Conservation (phyloP, 1,284 basidiomycete species). For the Acaromyces ingoldii region DNA sequence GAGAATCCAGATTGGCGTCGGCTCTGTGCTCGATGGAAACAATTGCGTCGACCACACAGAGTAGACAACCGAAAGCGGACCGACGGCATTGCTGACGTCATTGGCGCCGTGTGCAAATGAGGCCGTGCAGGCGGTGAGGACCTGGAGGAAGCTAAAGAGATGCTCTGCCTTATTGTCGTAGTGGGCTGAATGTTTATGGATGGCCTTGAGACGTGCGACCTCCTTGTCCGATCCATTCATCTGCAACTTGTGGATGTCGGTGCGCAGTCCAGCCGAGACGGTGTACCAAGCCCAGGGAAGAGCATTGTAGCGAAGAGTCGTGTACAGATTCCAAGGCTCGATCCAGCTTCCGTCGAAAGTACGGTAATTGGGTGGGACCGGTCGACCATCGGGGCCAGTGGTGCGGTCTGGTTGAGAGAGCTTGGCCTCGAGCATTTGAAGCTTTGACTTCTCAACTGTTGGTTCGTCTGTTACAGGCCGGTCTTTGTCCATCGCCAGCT, state of each 20-base stretch:
- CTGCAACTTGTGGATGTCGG: slow-evolving; percentile 27
- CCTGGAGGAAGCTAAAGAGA: slow-evolving; percentile 27
- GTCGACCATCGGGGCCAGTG: slow-evolving; percentile 10
- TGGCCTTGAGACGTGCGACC: neutral
- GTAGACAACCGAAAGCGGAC: slow-evolving; percentile 26
- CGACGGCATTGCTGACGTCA: slow-evolving; percentile 29
- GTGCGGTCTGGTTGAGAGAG: neutral
- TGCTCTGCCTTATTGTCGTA: slow-evolving; percentile 33
- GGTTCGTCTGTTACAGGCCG: neutral
- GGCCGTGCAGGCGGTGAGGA: slow-evolving; percentile 27
- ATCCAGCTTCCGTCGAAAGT: slow-evolving; percentile 18
- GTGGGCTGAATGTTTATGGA: slow-evolving; percentile 4
- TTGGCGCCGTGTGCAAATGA: slow-evolving; percentile 32
- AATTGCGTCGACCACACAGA: slow-evolving; percentile 14
- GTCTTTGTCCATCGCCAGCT: neutral
- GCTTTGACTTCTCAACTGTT: neutral
- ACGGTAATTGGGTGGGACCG: slow-evolving; percentile 21
- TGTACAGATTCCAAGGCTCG: slow-evolving; percentile 29
- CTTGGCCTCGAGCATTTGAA: neutral
- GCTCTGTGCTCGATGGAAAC: slow-evolving; percentile 11
- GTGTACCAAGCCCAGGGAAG: slow-evolving; percentile 17
- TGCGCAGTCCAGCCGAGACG: slow-evolving; percentile 18
- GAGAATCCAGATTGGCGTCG: slow-evolving; percentile 25
- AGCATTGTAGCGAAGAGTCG: slow-evolving; percentile 20
- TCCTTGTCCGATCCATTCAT: neutral